Evolutionary conservation across 2,329 filamentous ascomycete genomes (phyloP).

Genomic region (Celoporthe dispersa): DNA sequence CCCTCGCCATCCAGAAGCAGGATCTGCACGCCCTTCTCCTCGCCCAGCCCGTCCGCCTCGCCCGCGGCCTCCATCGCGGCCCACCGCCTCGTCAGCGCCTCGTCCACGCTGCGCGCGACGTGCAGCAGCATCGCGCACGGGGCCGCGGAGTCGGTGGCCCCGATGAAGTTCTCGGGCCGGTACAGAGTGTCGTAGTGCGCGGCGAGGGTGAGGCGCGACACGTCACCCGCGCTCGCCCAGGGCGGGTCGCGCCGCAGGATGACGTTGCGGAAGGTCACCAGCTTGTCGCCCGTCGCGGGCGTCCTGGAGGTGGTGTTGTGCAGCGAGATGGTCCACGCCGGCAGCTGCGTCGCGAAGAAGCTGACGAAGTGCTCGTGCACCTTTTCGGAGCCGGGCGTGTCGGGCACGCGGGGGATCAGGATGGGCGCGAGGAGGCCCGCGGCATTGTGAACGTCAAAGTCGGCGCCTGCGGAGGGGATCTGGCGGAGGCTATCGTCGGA

Average conservation of each 20-base stretch:
- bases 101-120: conserved; percentile 72
- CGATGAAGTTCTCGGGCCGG: conserved; percentile 75
- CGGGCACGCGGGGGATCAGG: conserved; percentile 74
- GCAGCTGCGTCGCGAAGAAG: conserved; percentile 70
- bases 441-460: conserved; percentile 71
- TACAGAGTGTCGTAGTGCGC: conserved; percentile 85
- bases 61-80: conserved; percentile 66
- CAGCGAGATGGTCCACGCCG: conserved; percentile 71
- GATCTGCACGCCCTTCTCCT: conserved; percentile 78
- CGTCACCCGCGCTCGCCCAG: conserved; percentile 70
- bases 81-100: conserved; percentile 75
- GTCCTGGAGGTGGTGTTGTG: conserved; percentile 78
- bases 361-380: conserved; percentile 74
- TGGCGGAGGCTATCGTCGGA: conserved; percentile 34
- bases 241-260: conserved; percentile 80
- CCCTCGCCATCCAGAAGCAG: conserved; percentile 82
- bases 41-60: conserved; percentile 56
- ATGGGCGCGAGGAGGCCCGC: conserved; percentile 72
- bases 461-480: conserved; percentile 65
- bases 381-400: conserved; percentile 67
- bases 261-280: conserved; percentile 77
- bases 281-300: conserved; percentile 63
- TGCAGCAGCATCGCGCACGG: conserved; percentile 87
- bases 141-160: conserved; percentile 81
- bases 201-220: conserved; percentile 75